phyloP scores from a whole-genome alignment of 1,284 basidiomycete genomes.

The Puccinia triticina region DNA sequence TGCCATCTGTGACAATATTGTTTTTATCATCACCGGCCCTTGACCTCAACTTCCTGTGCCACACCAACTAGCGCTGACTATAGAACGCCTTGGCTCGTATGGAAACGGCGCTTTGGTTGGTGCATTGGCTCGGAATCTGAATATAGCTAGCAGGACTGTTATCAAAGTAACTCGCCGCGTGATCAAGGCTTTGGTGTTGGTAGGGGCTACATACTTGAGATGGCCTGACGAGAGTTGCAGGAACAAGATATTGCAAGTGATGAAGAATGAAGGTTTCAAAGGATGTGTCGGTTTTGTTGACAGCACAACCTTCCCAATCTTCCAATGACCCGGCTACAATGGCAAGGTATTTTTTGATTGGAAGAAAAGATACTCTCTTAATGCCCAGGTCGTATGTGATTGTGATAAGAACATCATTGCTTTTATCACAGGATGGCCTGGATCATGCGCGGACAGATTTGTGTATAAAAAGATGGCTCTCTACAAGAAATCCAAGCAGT shows the following conservation, averaged over 20 bases:
- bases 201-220: background rate
- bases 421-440: background rate
- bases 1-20: background rate
- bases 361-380: slow-evolving; percentile 17
- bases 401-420: slow-evolving; percentile 10
- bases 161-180: slow-evolving; percentile 11
- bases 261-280: slow-evolving; percentile 3
- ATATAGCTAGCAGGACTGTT: background rate
- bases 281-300: slow-evolving; percentile 25
- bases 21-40: background rate
- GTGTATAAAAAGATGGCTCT: background rate
- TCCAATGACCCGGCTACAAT: slow-evolving; percentile 6
- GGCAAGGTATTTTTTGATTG: slow-evolving; percentile 21
- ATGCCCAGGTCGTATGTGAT: slow-evolving; percentile 19
- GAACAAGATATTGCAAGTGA: background rate
- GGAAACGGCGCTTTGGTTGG: slow-evolving; percentile 15
- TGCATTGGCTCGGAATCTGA: background rate
- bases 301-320: slow-evolving; percentile 12
- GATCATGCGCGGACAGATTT: background rate
- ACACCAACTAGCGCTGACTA: background rate
- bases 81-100: background rate
- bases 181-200: background rate
- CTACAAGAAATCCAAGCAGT: background rate
- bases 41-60: background rate
- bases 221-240: background rate